Base-by-base conservation (phyloP, 805 yeast species). In the Candida insectorum region DNA sequence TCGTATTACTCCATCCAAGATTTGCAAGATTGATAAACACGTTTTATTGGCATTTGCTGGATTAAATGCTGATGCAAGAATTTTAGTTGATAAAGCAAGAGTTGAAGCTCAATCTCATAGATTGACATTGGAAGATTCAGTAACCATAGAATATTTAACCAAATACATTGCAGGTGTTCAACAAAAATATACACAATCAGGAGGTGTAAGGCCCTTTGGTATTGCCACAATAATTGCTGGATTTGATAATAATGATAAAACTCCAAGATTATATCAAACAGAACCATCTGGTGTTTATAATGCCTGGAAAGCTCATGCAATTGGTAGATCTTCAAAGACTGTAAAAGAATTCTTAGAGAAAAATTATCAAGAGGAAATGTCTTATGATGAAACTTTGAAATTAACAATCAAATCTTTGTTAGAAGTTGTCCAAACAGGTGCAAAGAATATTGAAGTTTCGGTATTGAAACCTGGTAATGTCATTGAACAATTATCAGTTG, bases 151-250 rank as follows among this genome's bases (percentile, higher is more conserved):
- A 55, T 93, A 89, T 58, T 70, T 93, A 58, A 87, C 98, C 23
- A 83, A 84, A 58, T 86, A 86, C 52, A 86, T 93, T 43, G 98
- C 98, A n/a, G 96, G 97, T 15, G 91, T 91, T 28, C 97, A 93
- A 62, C 98, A 93, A 60, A 77, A 81, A 60, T 93, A 91, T 64
- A 93, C 98, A 5, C 98, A 93, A 62, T 81, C 94, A 31, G 98
- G 98, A 47, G 98, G 98, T 61, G 96, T 93, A 16, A 78, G 98
- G 62, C 98, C 98, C 14, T 93, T 93, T 58, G 98, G 98, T 38
- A 85, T 93, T 48, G 82, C 96, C 32, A 93, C 97, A 18, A 69
- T 93, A 51, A 85, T 93, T 57, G 96, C 95, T 16, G 98, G 98
- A 1, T 93, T 93, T 52, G 97, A 93, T 65, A 81, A 81, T 34